Evolutionary conservation across 805 yeast genomes (phyloP), one percentile per base, ranked within the genome.

Genomic region (Candida silvicultrix): DNA sequence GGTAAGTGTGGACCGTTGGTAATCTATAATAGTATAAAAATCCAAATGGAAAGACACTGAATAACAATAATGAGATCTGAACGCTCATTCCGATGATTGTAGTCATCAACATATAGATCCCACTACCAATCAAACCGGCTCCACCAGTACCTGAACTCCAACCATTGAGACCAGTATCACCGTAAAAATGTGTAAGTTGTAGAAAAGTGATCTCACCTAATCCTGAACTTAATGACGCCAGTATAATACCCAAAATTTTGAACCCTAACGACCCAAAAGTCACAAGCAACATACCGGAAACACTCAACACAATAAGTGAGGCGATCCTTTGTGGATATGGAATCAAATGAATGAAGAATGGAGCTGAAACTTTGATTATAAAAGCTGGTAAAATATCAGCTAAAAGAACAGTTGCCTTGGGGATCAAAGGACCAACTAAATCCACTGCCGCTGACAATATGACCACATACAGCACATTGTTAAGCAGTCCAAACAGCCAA

Each of bases 111-210:
- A 92, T 57, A 58, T 78, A 90, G 14, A 76, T 58, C 44, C 85
- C 86, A 43, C 90, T 80, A 0, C 98, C 99, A 18, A 78, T 74
- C 5, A 92, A 63, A 0, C 99, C 99, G 1, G 99, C 98, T 18
- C 89, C 95, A 3, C 99, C 98, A 0, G 98, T 92, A 1, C 99
- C 99, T 8, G 89, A 78, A 19, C 96, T 85, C 80, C 95, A 92
- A 0, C 95, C 97, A 42, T 83, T 80, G 40, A 92, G 68, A 4
- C 95, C 71, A n/a, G 60, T 53, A 16, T 71, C 70, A 18, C 71
- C 74, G 62, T 80, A 89, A 55, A 71, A 83, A 59, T 90, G 96
- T 1, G 97, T 88, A 63, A 92, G 67, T 61, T 87, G 96, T 38
- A 92, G 66, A 53, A 92, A 92, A 0, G 97, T 87, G 6, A 86